Evolutionary conservation across 2,329 filamentous ascomycete species (phyloP).

Genomic region (Orbilia quercus): DNA sequence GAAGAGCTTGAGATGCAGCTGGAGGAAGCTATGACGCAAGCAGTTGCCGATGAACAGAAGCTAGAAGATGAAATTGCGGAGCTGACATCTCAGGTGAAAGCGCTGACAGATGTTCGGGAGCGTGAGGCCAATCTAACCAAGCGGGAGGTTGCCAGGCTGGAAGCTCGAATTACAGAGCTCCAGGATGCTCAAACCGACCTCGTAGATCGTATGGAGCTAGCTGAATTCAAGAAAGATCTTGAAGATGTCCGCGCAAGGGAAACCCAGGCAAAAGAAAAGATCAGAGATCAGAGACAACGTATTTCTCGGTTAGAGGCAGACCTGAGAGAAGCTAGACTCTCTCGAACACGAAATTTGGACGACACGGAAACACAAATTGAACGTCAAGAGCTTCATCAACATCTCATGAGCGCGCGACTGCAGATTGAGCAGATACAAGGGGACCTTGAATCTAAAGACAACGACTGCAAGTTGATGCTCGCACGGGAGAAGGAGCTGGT

Average conservation of each 20-base stretch:
- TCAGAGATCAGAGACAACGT: constrained; percentile 73
- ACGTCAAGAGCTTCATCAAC: constrained; percentile 63
- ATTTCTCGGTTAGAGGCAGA: constrained; percentile 75
- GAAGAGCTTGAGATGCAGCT: constrained; percentile 72
- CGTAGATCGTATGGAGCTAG: constrained; percentile 71
- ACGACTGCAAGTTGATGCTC: constrained; percentile 60
- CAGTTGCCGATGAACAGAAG: constrained; percentile 74
- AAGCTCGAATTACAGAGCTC: constrained; percentile 71
- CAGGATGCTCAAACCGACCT: constrained; percentile 65
- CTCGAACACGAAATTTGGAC: constrained; percentile 62
- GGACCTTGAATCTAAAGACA: constrained; percentile 60
- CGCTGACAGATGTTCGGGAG: constrained; percentile 67
- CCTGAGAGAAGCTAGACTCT: constrained; percentile 71
- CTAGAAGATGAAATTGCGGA: constrained; percentile 69
- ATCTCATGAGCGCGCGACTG: constrained; percentile 63
- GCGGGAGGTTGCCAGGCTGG: constrained; percentile 74
- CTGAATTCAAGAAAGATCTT: constrained; percentile 69
- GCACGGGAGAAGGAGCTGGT: constrained; percentile 62
- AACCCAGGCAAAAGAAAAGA: constrained; percentile 72
- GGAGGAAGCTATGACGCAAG: constrained; percentile 74
- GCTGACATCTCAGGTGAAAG: constrained; percentile 65
- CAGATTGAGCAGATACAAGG: constrained; percentile 63
- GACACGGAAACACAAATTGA: constrained; percentile 64
- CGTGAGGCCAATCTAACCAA: constrained; percentile 71
- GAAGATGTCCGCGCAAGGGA: constrained; percentile 75